Base-by-base conservation (phyloP, 345 rosid genomes). In the Euphorbia lathyris region DNA sequence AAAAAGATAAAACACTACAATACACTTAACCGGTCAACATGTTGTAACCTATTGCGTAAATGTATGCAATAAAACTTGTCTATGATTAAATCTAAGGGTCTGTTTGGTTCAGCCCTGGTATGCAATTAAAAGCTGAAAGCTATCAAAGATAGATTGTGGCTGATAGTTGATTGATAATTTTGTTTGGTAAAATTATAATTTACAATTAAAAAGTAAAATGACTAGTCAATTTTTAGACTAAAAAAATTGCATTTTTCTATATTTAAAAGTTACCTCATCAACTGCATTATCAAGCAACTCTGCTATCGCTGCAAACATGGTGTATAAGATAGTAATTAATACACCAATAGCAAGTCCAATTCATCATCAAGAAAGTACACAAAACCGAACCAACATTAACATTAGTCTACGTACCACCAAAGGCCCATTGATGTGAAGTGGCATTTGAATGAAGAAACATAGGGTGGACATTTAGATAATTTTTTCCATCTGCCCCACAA, bases 391-490 rank as follows among this genome's bases (percentile, higher is more conserved):
- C 59, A 58, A 47, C 29, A 42, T 51, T 42, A 16, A 48, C 10
- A 66, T 57, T 48, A 63, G 58, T 29, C 48, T 53, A 68, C 93
- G 78, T 89, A 94, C 98, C 98, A 19, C 97, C 98, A 84, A 90
- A 91, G 23, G 88, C 97, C 98, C 98, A 94, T 79, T 91, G 91
- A 79, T 91, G 98, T 43, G 98, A 94, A 63, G 98, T 94, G 71
- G 98, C 98, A 85, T 94, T 94, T 65, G 97, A 94, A 83, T 94
- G 98, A 77, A 94, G 96, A 82, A 94, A 94, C 96, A 90, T 77
- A 11, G 98, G 98, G 66, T 91, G 97, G 69, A 94, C 96, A 77
- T 90, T 97, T 51, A 91, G 87, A 84, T 87, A 85, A 65, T 82
- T 91, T 65, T 80, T 88, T 20, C 93, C 91, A 83, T 79, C 96